Base-by-base conservation (phyloP, 2,329 filamentous ascomycete genomes). In the Diplodia scrobiculata region DNA sequence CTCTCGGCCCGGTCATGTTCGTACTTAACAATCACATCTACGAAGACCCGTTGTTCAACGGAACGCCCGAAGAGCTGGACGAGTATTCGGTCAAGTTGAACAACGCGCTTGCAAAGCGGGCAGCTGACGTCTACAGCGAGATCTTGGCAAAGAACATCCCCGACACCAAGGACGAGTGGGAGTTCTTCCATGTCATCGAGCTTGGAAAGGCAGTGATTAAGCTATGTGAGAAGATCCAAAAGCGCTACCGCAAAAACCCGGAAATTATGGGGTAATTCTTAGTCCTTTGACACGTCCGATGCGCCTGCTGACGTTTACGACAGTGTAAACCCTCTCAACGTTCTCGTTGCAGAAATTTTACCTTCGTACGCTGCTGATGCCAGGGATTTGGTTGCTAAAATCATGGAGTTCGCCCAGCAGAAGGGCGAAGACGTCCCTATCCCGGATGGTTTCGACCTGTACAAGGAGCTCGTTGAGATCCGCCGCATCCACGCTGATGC, bases 371-470 rank as follows among this genome's bases (percentile, higher is more conserved):
- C 96, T 66, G 87, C 91, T 69, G 94, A 99, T 76, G 91, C 92
- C 5, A 86, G 90, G 68, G 92, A 94, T 72, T 87, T 99, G 70
- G 88, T 98, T 50, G 84, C 88, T 70, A 86, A 90, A 65, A 95
- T 98, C 68, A 83, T 98, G 70, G 84, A 90, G 67, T 84, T 89
- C 63, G 87, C 90, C 25, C 85, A 89, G 70, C 84, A 87, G 38
- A 86, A 84, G 63, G 88, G 86, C 14, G 84, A 88, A 65, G 92
- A 97, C 71, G 87, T 98, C 58, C 88, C 90, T 47, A 86, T 98
- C 29, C 87, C 97, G 73, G 95, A 99, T 76, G 95, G 94, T 0
- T 98, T 99, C 75, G 91, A 96, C 71, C 80, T 99, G 19, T 99
- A 99, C 80, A 90, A 87, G 72, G 92, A 96, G 73, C 82, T 99